These are phyloP conservation scores for Talaromyces adpressus DNA, from an alignment of 495 filamentous ascomycete genomes.

Conservation along the genomic window DNA sequence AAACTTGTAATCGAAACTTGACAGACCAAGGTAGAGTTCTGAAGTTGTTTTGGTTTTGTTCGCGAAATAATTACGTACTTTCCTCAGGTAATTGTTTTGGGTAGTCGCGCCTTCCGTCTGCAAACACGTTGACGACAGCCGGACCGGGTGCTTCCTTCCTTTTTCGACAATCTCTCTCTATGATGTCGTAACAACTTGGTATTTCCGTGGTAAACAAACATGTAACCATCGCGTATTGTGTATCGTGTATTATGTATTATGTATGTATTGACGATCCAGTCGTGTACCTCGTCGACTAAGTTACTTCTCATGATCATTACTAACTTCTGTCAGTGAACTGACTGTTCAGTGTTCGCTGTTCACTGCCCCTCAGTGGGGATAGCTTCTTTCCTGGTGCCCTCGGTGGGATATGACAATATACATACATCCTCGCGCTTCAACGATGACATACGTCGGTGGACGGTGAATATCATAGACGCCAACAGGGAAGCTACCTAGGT, in stretches of 20 bases:
- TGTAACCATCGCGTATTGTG: background rate
- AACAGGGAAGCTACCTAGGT: background rate
- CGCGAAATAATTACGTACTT: background rate
- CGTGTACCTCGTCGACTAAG: background rate
- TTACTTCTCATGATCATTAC: background rate
- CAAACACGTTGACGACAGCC: background rate
- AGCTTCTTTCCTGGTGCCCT: background rate
- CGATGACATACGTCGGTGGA: background rate
- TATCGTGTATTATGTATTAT: background rate
- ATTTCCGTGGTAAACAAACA: background rate
- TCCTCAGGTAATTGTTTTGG: background rate
- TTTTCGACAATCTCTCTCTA: background rate
- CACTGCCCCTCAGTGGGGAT: slow-evolving; percentile 8
- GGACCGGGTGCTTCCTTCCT: background rate
- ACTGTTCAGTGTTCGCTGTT: background rate
- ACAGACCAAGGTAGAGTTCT: background rate
- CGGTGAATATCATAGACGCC: background rate
- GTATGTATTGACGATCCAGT: background rate
- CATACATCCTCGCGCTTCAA: background rate
- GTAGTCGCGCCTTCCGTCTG: background rate
- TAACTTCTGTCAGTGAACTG: too few relatives aligned
- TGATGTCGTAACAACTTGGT: background rate
- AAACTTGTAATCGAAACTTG: background rate
- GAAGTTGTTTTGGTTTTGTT: background rate
- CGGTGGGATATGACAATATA: background rate